phyloP scores from a whole-genome alignment of 371 early-diverging fungal species.

The Apophysomyces ossiformis region DNA sequence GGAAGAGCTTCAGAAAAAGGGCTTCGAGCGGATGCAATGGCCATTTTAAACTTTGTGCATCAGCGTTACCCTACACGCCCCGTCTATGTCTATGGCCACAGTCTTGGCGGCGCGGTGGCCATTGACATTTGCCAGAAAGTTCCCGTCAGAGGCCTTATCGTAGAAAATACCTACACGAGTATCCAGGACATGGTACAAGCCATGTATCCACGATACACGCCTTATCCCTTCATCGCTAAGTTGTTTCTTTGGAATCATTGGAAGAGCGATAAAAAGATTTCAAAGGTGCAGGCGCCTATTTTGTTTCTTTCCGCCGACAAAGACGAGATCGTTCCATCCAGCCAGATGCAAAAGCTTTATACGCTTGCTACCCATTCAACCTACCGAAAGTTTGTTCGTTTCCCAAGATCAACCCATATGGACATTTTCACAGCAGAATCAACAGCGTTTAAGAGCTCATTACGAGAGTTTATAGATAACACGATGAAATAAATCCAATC shows the following conservation, averaged over 20 bases:
- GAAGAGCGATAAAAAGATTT: slow-evolving; percentile 31
- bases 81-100: slow-evolving; percentile 43
- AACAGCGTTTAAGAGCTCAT: neutral
- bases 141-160: slow-evolving; percentile 32
- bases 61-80: slow-evolving; percentile 22
- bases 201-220: slow-evolving; percentile 46
- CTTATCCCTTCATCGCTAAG: slow-evolving; percentile 45
- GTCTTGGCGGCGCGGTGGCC: slow-evolving; percentile 47
- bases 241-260: slow-evolving; percentile 45
- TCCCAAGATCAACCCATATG: slow-evolving; percentile 35
- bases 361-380: slow-evolving; percentile 14
- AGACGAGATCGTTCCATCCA: slow-evolving; percentile 45
- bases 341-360: slow-evolving; percentile 29
- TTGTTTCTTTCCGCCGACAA: slow-evolving; percentile 40
- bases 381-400: slow-evolving; percentile 15
- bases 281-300: slow-evolving; percentile 24
- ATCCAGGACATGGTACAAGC: slow-evolving; percentile 43
- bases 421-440: slow-evolving; percentile 30
- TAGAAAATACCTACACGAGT: slow-evolving; percentile 53
- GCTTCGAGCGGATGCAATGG: slow-evolving; percentile 32
- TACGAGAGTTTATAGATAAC: slow-evolving; percentile 7
- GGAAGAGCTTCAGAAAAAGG: slow-evolving; percentile 44
- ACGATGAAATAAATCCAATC: neutral
- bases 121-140: slow-evolving; percentile 20
- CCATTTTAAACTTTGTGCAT: slow-evolving; percentile 27